These are phyloP conservation scores for Salix caprea DNA, from an alignment of 345 rosid genomes.

Conservation along the genomic window DNA sequence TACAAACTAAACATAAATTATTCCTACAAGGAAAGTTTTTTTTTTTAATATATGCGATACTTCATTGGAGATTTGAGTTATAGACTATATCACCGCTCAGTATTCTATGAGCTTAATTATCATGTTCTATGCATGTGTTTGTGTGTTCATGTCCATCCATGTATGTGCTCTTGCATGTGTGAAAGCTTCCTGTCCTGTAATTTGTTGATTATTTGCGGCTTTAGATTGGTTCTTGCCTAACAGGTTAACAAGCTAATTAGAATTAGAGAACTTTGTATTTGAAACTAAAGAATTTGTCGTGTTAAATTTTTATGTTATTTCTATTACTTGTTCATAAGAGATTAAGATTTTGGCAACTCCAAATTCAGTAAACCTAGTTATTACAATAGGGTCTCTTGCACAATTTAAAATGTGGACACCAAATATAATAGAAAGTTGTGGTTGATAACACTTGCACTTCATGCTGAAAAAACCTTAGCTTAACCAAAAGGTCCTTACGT, in stretches of 20 bases:
- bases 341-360: not conserved
- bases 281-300: not conserved
- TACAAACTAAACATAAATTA: not conserved
- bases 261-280: not conserved
- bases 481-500: not conserved
- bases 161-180: not conserved
- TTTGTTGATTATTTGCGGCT: not conserved
- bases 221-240: not conserved
- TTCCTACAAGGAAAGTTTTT: not conserved
- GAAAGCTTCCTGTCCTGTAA: not conserved
- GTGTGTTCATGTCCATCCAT: not conserved
- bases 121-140: not conserved
- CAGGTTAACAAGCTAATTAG: not conserved
- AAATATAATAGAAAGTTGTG: not conserved
- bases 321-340: not conserved
- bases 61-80: not conserved
- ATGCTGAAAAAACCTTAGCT: not conserved
- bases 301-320: not conserved
- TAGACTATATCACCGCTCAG: not conserved
- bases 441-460: constrained; percentile 1
- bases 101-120: not conserved
- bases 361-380: not conserved
- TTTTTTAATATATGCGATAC: not conserved
- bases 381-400: not conserved
- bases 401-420: not conserved